phyloP scores from a whole-genome alignment of 78 protist genomes.

The Paratrimastix pyriformis region DNA sequence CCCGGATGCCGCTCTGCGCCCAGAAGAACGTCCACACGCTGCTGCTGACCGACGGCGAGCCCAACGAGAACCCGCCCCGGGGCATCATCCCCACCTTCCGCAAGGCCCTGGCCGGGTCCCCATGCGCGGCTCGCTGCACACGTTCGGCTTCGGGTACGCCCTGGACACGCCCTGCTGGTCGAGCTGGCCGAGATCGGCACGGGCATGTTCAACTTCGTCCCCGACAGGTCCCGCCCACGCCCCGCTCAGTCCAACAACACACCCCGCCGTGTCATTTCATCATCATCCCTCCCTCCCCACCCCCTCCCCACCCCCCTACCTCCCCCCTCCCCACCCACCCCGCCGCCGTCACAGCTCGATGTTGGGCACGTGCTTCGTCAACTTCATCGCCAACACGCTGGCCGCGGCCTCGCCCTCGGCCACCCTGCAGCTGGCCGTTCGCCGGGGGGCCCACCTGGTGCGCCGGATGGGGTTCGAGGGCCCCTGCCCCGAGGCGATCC shows the following conservation, averaged over 20 bases:
- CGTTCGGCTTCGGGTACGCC: slow-evolving; percentile 61
- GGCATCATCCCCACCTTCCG: slow-evolving; percentile 40
- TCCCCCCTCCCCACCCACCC: too few species aligned
- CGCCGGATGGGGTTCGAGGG: too few species aligned
- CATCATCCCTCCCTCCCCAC: too few species aligned
- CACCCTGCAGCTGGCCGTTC: too few species aligned
- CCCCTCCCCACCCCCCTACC: too few species aligned
- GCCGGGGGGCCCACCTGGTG: too few species aligned
- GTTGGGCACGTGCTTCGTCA: slow-evolving; percentile 51
- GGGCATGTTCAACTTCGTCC: slow-evolving; percentile 48
- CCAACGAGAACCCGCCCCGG: slow-evolving; percentile 49
- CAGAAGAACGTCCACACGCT: slow-evolving; percentile 8
- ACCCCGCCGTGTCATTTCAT: too few species aligned
- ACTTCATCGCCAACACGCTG: slow-evolving; percentile 28
- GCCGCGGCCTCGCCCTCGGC: neutral
- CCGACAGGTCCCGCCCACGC: too few species aligned
- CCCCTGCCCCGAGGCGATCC: too few species aligned
- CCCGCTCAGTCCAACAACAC: too few species aligned
- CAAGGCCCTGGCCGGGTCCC: too few species aligned
- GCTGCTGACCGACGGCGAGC: slow-evolving; percentile 53
- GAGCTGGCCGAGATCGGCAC: slow-evolving; percentile 27
- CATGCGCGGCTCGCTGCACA: slow-evolving; percentile 6
- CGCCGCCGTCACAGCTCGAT: too few species aligned
- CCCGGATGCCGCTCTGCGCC: neutral
- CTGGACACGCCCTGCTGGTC: slow-evolving; percentile 43